Percentiles rank a stretch among this genome's conserved stretches.
These are phyloP conservation scores for Pisolithus albus DNA, from an alignment of 768 basidiomycete genomes.

Conservation along the genomic window DNA sequence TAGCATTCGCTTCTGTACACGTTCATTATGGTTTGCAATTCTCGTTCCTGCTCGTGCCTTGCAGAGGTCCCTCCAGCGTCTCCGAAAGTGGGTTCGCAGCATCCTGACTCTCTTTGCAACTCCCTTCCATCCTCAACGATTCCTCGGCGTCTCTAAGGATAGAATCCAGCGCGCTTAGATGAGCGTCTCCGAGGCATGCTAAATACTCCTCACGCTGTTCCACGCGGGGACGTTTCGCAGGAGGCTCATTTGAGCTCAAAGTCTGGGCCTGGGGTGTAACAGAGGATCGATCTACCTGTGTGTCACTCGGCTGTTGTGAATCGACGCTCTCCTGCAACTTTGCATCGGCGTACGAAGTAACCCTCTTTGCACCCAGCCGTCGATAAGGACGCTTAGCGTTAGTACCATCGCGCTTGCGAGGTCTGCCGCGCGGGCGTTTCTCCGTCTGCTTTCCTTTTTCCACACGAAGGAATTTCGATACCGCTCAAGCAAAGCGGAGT, in stretches of 20 bases:
- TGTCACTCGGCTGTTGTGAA: not conserved
- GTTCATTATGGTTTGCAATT: too few relatives aligned
- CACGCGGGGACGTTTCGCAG: not conserved
- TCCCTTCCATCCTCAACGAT: not conserved
- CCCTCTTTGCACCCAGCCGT: not conserved
- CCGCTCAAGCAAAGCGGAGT: not conserved
- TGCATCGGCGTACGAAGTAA: not conserved
- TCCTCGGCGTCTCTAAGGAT: slow-evolving; percentile 29
- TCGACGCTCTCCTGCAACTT: not conserved
- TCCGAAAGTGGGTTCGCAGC: not conserved
- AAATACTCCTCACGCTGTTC: slow-evolving; percentile 7
- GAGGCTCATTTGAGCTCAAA: not conserved
- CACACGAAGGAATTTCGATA: not conserved
- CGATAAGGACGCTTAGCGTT: not conserved
- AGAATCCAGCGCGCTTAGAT: slow-evolving; percentile 30
- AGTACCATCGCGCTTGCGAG: not conserved
- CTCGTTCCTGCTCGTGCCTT: too few relatives aligned
- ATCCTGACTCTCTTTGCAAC: not conserved
- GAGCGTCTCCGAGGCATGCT: slow-evolving; percentile 20
- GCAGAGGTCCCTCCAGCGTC: too few relatives aligned
- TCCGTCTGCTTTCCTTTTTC: not conserved
- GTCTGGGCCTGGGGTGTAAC: not conserved
- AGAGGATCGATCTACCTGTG: not conserved
- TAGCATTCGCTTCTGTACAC: not conserved
- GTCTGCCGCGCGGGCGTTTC: not conserved